Evolutionary conservation across 2,329 filamentous ascomycete genomes (phyloP).

Genomic region (Daldinia eschscholtzii): DNA sequence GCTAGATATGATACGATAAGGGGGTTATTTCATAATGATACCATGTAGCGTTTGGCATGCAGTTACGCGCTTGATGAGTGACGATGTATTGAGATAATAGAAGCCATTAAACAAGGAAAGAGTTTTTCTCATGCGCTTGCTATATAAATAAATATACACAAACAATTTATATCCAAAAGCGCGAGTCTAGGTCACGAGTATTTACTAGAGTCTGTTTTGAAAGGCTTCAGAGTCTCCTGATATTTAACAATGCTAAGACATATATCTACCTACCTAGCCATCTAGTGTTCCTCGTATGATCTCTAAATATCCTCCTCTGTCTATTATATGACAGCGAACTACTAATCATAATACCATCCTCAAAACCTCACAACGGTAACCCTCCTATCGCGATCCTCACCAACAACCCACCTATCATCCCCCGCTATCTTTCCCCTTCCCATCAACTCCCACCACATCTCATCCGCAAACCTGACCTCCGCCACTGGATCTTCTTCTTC

Average conservation of each 20-base stretch:
- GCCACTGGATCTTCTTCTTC: conserved; percentile 24
- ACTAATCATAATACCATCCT: background rate
- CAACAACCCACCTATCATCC: conserved; percentile 72
- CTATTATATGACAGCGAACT: no score
- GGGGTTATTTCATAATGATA: background rate
- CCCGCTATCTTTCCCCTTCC: conserved; percentile 67
- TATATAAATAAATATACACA: no score
- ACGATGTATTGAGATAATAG: background rate
- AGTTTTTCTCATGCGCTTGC: no score
- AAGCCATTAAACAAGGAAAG: no score
- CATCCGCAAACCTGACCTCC: conserved; percentile 59
- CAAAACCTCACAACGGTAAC: conserved; percentile 68
- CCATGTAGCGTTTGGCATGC: background rate
- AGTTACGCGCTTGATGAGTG: background rate
- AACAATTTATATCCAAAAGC: no score
- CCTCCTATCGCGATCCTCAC: conserved; percentile 65
- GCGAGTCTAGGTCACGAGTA: no score
- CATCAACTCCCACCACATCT: conserved; percentile 63
- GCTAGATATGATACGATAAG: background rate
- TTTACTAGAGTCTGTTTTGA: no score
- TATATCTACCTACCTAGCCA: no score
- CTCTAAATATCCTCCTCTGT: no score
- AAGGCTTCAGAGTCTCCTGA: no score
- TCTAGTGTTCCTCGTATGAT: no score
- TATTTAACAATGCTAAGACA: no score